Evolutionary conservation across 2,329 filamentous ascomycete genomes (phyloP).

Genomic region (Fusarium coffeatum): DNA sequence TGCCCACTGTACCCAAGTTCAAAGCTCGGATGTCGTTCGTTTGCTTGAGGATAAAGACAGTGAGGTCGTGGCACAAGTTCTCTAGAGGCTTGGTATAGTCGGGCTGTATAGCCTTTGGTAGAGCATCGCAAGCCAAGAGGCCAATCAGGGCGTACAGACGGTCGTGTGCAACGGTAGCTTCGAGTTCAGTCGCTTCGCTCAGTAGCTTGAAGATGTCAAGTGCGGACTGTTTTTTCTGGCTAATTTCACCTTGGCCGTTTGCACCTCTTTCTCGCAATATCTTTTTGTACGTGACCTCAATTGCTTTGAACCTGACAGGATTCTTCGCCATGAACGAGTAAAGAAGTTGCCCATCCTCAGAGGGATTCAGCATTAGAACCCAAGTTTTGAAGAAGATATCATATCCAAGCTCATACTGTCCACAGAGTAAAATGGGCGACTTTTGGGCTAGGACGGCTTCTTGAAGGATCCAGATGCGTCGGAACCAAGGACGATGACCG

Average conservation of each 20-base stretch:
- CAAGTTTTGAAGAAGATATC: constrained; percentile 20
- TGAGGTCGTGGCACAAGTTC: neutral
- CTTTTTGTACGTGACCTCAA: neutral
- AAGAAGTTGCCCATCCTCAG: constrained; percentile 3
- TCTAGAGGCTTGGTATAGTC: constrained; percentile 4
- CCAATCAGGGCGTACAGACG: constrained; percentile 19
- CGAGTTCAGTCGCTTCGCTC: constrained; percentile 14
- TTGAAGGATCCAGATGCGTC: constrained; percentile 29
- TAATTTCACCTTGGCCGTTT: accelerated
- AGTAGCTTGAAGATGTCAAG: neutral
- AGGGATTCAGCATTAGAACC: constrained; percentile 15
- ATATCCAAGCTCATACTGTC: neutral
- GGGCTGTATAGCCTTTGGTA: neutral
- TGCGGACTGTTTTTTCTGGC: neutral
- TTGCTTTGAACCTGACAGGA: constrained; percentile 13
- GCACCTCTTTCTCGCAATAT: neutral
- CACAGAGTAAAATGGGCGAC: neutral
- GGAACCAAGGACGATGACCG: constrained; percentile 19
- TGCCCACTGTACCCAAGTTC: neutral
- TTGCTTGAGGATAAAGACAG: neutral
- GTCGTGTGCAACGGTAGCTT: constrained; percentile 28
- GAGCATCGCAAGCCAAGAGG: constrained; percentile 5
- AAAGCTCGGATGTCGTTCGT: neutral
- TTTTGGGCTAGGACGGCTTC: constrained; percentile 12
- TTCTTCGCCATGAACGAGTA: constrained; percentile 4